A percentile compares a stretch with the other conserved stretches of the same genome.
These are phyloP conservation scores for Candida ponderosae DNA, from an alignment of 805 yeast species.

Conservation along the genomic window DNA sequence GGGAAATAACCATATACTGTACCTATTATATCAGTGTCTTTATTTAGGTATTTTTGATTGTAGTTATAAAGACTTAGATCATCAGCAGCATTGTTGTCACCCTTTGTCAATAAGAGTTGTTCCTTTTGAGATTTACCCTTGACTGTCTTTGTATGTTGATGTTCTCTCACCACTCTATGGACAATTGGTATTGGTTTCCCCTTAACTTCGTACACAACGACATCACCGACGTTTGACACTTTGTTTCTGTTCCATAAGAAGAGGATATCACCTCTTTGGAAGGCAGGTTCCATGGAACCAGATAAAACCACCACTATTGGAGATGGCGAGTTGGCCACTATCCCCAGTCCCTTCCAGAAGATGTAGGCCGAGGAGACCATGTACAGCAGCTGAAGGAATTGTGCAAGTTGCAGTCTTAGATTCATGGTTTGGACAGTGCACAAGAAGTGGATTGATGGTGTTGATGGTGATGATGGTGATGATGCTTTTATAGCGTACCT, in stretches of 20 bases:
- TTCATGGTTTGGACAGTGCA: no score
- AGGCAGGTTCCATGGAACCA: slow-evolving; percentile 99
- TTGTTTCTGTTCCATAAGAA: slow-evolving; percentile 82
- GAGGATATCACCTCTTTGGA: slow-evolving; percentile 93
- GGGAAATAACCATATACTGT: slow-evolving; percentile 92
- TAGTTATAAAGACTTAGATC: slow-evolving; percentile 81
- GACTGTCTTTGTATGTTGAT: slow-evolving; percentile 33
- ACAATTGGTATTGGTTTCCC: slow-evolving; percentile 90
- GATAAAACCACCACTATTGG: slow-evolving; percentile 96
- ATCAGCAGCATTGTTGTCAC: slow-evolving; percentile 91
- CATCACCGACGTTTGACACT: slow-evolving; percentile 72
- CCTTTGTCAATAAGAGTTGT: slow-evolving; percentile 83
- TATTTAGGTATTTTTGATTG: slow-evolving; percentile 67
- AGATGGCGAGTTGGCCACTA: slow-evolving; percentile 75
- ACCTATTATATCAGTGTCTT: slow-evolving; percentile 75
- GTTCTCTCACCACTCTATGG: slow-evolving; percentile 88
- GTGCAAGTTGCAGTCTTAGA: slow-evolving; percentile 52
- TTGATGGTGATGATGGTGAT: no score
- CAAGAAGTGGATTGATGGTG: slow-evolving; percentile 5
- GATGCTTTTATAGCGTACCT: no score
- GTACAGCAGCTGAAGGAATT: slow-evolving; percentile 64
- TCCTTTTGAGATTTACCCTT: slow-evolving; percentile 20
- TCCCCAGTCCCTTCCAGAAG: slow-evolving; percentile 79
- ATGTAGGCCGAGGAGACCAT: slow-evolving; percentile 85
- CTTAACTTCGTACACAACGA: slow-evolving; percentile 83